phyloP scores from a whole-genome alignment of 768 basidiomycete genomes.

The Astraeus odoratus region DNA sequence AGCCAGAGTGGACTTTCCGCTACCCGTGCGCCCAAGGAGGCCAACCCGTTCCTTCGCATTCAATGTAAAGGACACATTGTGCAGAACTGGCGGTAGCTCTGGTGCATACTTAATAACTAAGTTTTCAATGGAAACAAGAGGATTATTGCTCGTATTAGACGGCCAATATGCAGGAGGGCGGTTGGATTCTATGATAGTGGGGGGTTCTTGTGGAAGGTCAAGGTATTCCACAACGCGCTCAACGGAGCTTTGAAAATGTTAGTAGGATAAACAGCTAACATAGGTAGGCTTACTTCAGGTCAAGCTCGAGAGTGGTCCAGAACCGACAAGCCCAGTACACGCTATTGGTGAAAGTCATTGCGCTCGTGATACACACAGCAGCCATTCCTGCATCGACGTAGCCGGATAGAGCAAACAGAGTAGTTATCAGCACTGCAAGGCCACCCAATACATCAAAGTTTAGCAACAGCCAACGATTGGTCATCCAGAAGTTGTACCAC shows the following conservation, averaged over 20 bases:
- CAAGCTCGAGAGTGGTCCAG: slow-evolving; percentile 58
- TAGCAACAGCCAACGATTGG: slow-evolving; percentile 77
- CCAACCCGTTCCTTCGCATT: slow-evolving; percentile 71
- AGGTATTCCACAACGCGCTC: slow-evolving; percentile 92
- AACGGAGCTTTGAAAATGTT: slow-evolving; percentile 50
- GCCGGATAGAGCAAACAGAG: slow-evolving; percentile 55
- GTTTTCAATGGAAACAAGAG: slow-evolving; percentile 64
- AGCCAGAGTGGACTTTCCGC: slow-evolving; percentile 77
- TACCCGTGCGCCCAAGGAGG: slow-evolving; percentile 75
- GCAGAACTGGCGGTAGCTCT: slow-evolving; percentile 76
- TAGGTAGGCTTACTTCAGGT: slow-evolving; percentile 55
- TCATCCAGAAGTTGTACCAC: slow-evolving; percentile 91
- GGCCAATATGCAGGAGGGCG: slow-evolving; percentile 94
- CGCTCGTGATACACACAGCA: slow-evolving; percentile 42
- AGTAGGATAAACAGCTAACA: slow-evolving; percentile 5
- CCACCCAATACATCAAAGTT: slow-evolving; percentile 79
- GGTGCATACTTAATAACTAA: slow-evolving; percentile 78
- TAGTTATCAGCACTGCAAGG: slow-evolving; percentile 65
- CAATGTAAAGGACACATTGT: slow-evolving; percentile 66
- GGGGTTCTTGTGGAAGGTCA: slow-evolving; percentile 82
- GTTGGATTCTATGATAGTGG: slow-evolving; percentile 62
- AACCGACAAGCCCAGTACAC: slow-evolving; percentile 38
- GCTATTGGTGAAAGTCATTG: slow-evolving; percentile 43
- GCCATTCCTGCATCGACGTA: slow-evolving; percentile 28
- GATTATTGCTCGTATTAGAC: slow-evolving; percentile 48